A percentile compares a stretch with the other conserved stretches of the same genome.
Conservation (phyloP, 2,329 filamentous ascomycete genomes). For the Herpotrichia juniperi region DNA sequence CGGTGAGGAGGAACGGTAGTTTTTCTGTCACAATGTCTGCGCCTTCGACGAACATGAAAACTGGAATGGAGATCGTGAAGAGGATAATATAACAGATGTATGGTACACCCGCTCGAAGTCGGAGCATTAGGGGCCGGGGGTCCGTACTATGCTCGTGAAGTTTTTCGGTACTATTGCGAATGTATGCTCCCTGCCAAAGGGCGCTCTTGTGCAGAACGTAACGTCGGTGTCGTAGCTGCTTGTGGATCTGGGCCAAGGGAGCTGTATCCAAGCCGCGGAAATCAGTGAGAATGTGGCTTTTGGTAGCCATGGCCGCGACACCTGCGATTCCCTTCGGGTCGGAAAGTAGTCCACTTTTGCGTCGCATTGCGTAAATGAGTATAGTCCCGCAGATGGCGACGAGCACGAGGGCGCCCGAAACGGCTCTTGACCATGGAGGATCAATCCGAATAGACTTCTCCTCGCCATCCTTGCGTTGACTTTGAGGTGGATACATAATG, state of each 20-base stretch:
- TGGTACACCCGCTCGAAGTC: conserved; percentile 63
- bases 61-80: conserved; percentile 64
- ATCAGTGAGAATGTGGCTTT: conserved; percentile 74
- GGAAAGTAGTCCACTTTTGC: conserved; percentile 69
- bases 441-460: conserved; percentile 64
- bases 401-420: conserved; percentile 62
- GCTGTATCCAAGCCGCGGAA: conserved; percentile 75
- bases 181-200: conserved; percentile 68
- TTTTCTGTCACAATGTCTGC: conserved; percentile 63
- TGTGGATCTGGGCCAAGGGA: conserved; percentile 70
- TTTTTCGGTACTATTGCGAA: conserved; percentile 54
- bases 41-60: conserved; percentile 65
- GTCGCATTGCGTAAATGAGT: conserved; percentile 66
- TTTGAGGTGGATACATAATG: conserved; percentile 60
- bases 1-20: conserved; percentile 70
- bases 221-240: conserved; percentile 67
- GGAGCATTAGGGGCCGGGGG: conserved; percentile 73
- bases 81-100: conserved; percentile 64
- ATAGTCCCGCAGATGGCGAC: conserved; percentile 64
- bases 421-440: conserved; percentile 64
- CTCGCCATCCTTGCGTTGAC: conserved; percentile 51
- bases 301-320: conserved; percentile 76
- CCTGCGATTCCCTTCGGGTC: conserved; percentile 77
- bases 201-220: conserved; percentile 75
- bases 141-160: conserved; percentile 53